Conservation (phyloP, 2,329 filamentous ascomycete genomes). For the Cladosporium velox region DNA sequence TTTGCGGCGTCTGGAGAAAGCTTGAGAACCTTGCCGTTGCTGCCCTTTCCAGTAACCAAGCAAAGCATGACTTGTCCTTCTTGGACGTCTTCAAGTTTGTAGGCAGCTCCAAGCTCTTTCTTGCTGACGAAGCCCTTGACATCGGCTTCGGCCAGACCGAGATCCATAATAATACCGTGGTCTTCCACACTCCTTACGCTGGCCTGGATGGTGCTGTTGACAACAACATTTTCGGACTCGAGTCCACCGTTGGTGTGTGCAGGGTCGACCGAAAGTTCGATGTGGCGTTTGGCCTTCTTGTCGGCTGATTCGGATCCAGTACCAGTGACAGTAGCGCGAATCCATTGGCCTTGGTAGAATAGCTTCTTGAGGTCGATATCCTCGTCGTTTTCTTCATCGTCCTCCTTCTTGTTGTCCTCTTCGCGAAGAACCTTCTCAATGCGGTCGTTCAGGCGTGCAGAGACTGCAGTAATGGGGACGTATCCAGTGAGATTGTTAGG, state of each 20-base stretch:
- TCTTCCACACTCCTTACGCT: conserved; percentile 92
- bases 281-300: conserved; percentile 67
- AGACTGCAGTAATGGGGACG: conserved; percentile 89
- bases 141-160: conserved; percentile 69
- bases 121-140: conserved; percentile 82
- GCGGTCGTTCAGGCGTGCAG: conserved; percentile 72
- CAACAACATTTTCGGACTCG: conserved; percentile 69
- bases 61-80: conserved; percentile 85
- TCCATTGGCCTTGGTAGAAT: conserved; percentile 82
- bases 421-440: conserved; percentile 69
- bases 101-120: conserved; percentile 71
- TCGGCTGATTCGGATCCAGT: conserved; percentile 66
- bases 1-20: conserved; percentile 69
- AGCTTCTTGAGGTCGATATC: conserved; percentile 72
- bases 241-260: conserved; percentile 76
- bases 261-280: conserved; percentile 85
- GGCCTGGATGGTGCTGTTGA: conserved; percentile 80
- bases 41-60: conserved; percentile 71
- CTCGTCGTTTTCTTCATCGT: conserved; percentile 54
- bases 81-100: conserved; percentile 69
- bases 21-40: conserved; percentile 82
- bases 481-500: conserved; percentile 93
- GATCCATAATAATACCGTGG: conserved; percentile 89
- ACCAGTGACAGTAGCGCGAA: conserved; percentile 80
- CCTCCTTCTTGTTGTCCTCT: conserved; percentile 58